A percentile compares a stretch with the other conserved stretches of the same genome.
Evolutionary conservation across 441 rosid genomes (phyloP).

Genomic region (Erodium trifolium): DNA sequence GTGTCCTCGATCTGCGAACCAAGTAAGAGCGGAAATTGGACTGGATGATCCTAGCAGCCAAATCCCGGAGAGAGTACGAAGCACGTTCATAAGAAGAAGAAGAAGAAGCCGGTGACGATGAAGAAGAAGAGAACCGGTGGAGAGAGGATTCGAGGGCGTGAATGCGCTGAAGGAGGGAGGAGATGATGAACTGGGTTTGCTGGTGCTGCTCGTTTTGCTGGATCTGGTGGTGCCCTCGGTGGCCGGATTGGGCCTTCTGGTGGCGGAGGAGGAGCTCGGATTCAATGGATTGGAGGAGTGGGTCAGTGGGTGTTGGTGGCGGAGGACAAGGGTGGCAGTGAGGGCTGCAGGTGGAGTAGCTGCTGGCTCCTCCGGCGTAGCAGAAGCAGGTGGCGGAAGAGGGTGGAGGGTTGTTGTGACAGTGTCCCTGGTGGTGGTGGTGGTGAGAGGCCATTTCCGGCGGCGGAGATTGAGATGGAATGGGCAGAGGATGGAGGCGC

Average conservation of each 20-base stretch:
- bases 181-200: constrained; percentile 27
- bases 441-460: neutral
- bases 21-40: constrained; percentile 69
- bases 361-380: neutral
- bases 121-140: constrained; percentile 13
- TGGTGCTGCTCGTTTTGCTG: constrained; percentile 10
- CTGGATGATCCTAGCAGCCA: constrained; percentile 83
- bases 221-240: no score
- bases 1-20: constrained; percentile 66
- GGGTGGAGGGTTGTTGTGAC: neutral
- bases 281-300: constrained; percentile 42
- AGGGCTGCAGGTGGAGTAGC: constrained; percentile 22
- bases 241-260: constrained; percentile 25
- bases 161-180: constrained; percentile 63
- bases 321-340: constrained; percentile 14
- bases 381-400: neutral
- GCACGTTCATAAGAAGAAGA: constrained; percentile 9
- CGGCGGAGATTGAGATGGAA: neutral
- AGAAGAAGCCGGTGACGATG: neutral
- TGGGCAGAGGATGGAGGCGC: neutral
- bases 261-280: constrained; percentile 34
- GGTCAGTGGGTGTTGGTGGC: constrained; percentile 26
- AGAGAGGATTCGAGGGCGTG: constrained; percentile 23
- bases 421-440: neutral
- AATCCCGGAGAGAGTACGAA: constrained; percentile 40